A percentile compares a stretch with the other conserved stretches of the same genome.
These are phyloP conservation scores for Exophiala sp. DNA, from an alignment of 2,329 filamentous ascomycete species.

Conservation along the genomic window DNA sequence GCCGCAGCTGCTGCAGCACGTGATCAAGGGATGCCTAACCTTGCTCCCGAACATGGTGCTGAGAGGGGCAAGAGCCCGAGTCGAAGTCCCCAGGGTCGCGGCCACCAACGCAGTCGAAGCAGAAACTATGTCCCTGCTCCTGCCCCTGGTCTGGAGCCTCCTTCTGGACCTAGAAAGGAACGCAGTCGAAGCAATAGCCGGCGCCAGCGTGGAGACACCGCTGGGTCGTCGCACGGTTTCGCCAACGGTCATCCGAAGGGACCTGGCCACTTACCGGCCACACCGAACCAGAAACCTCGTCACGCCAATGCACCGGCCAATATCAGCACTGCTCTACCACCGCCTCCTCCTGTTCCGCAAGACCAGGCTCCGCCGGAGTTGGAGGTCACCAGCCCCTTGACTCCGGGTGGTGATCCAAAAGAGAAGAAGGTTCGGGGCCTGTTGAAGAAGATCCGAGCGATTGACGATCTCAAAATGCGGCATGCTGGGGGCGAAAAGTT, in stretches of 20 bases:
- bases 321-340: slow-evolving; percentile 33
- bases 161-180: slow-evolving; percentile 24
- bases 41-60: slow-evolving; percentile 24
- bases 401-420: slow-evolving; percentile 49
- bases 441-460: slow-evolving; percentile 95
- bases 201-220: slow-evolving; percentile 29
- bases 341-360: slow-evolving; percentile 32
- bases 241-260: slow-evolving; percentile 21
- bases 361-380: slow-evolving; percentile 29
- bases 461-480: slow-evolving; percentile 97
- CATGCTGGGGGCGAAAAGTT: slow-evolving; percentile 92
- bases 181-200: slow-evolving; percentile 30
- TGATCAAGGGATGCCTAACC: slow-evolving; percentile 30
- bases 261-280: slow-evolving; percentile 11
- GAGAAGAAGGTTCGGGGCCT: slow-evolving; percentile 94
- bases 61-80: slow-evolving; percentile 25
- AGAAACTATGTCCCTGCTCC: slow-evolving; percentile 32
- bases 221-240: slow-evolving; percentile 16
- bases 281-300: slow-evolving; percentile 15
- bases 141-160: slow-evolving; percentile 21
- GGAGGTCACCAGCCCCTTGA: slow-evolving; percentile 30
- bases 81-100: slow-evolving; percentile 47
- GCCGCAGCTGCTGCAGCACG: slow-evolving; percentile 72
- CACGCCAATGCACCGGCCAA: slow-evolving; percentile 22
- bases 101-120: slow-evolving; percentile 54